Evolutionary conservation across 352 stramenopile species (phyloP).

Genomic region (Blastocystis sp.): DNA sequence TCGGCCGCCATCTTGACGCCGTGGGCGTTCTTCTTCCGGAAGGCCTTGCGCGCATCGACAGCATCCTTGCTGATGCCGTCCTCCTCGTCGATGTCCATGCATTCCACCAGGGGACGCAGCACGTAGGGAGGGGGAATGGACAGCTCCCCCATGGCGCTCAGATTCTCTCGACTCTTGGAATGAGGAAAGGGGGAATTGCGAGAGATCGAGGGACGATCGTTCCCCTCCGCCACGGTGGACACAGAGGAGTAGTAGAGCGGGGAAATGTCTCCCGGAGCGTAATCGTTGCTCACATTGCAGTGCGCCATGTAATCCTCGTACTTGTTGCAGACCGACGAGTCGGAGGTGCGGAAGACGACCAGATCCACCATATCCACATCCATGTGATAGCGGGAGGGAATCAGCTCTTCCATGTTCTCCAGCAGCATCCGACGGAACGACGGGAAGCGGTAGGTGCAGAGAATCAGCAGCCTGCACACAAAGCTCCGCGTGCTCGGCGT

Average conservation of each 20-base stretch:
- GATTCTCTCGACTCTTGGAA: conserved; percentile 38
- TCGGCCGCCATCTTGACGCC: not conserved
- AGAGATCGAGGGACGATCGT: not conserved
- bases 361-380: conserved; percentile 30
- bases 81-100: conserved; percentile 37
- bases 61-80: conserved; percentile 12
- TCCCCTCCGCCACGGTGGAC: not conserved
- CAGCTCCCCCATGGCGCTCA: not conserved
- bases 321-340: conserved; percentile 28
- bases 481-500: conserved; percentile 2
- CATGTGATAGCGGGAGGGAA: conserved; percentile 56
- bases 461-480: conserved; percentile 27
- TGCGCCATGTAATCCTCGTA: conserved; percentile 29
- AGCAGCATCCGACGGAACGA: conserved; percentile 16
- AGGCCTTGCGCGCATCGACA: conserved; percentile 1
- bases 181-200: not conserved
- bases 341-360: not conserved
- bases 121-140: conserved; percentile 37
- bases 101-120: conserved; percentile 32
- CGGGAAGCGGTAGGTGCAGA: conserved; percentile 40
- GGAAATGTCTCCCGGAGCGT: not conserved
- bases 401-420: not conserved
- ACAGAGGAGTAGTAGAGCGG: not conserved
- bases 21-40: conserved; percentile 28
- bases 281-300: not conserved